Percentiles rank a stretch among this genome's conserved stretches.
phyloP scores from a whole-genome alignment of 2,329 filamentous ascomycete species.

The Aspergillus ustus region DNA sequence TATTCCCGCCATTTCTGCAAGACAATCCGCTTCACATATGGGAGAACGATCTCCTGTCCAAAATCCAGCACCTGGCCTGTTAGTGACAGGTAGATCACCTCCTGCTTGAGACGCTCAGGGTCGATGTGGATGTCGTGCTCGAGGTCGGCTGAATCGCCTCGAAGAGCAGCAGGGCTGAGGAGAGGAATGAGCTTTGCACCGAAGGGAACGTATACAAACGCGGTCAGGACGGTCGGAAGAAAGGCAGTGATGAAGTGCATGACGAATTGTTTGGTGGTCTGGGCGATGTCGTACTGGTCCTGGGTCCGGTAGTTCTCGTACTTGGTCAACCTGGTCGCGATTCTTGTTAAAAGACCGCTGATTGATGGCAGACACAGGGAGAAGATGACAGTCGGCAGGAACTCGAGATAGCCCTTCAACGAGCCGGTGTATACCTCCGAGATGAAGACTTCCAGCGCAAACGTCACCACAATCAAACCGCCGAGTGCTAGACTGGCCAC shows the following conservation, averaged over 20 bases:
- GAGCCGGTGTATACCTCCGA: slow-evolving; percentile 91
- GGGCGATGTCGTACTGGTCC: slow-evolving; percentile 78
- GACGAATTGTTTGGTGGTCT: slow-evolving; percentile 92
- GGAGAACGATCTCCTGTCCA: slow-evolving; percentile 80
- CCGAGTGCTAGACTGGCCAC: slow-evolving; percentile 74
- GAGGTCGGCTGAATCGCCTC: slow-evolving; percentile 42
- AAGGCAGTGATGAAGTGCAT: slow-evolving; percentile 97
- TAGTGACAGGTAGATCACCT: slow-evolving; percentile 95
- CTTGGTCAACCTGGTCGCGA: slow-evolving; percentile 77
- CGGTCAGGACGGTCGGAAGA: slow-evolving; percentile 86
- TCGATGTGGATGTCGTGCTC: slow-evolving; percentile 77
- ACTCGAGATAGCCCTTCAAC: slow-evolving; percentile 81
- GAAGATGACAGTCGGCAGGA: slow-evolving; percentile 87
- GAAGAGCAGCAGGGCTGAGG: slow-evolving; percentile 77
- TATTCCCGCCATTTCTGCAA: slow-evolving; percentile 68
- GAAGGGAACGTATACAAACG: slow-evolving; percentile 94
- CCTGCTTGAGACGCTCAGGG: slow-evolving; percentile 78
- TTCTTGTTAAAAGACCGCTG: slow-evolving; percentile 72
- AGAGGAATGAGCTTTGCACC: slow-evolving; percentile 82
- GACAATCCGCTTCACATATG: slow-evolving; percentile 78
- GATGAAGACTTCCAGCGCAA: slow-evolving; percentile 94
- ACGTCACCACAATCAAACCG: slow-evolving; percentile 80
- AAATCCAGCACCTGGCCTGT: slow-evolving; percentile 92
- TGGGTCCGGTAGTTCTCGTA: slow-evolving; percentile 92
- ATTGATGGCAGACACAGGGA: slow-evolving; percentile 80